A percentile compares a stretch with the other conserved stretches of the same genome.
These are phyloP conservation scores for Hansenula sp. DNA, from an alignment of 1,139 yeast species.

Conservation along the genomic window DNA sequence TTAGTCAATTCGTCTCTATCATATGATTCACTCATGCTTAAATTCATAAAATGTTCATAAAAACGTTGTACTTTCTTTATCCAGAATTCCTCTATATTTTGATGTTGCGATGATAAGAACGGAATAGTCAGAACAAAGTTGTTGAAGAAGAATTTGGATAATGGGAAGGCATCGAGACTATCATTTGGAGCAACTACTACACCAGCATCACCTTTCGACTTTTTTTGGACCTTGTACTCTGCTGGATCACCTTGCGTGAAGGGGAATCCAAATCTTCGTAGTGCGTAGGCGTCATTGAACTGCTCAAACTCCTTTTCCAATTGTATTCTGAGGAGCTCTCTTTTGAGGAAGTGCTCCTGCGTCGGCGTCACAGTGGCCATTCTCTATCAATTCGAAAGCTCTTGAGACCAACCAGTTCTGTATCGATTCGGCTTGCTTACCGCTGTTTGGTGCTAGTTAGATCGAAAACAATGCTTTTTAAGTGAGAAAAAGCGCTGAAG, in stretches of 20 bases:
- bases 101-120: conserved; percentile 45
- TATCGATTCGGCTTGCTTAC: too few relatives aligned
- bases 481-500: too few relatives aligned
- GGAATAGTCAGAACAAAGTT: conserved; percentile 70
- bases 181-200: background rate
- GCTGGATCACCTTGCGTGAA: conserved; percentile 40
- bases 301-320: conserved; percentile 56
- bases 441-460: too few relatives aligned
- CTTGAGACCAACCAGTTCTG: too few relatives aligned
- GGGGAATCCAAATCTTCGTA: conserved; percentile 71
- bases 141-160: conserved; percentile 60
- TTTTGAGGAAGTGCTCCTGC: conserved; percentile 82
- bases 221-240: background rate
- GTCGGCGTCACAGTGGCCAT: conserved; percentile 37
- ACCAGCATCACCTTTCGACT: background rate
- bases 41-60: conserved; percentile 67
- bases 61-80: conserved; percentile 72
- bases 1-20: conserved; percentile 73
- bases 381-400: conserved; percentile 11
- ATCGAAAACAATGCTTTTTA: too few relatives aligned
- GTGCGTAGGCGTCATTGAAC: conserved; percentile 54
- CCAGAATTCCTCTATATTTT: conserved; percentile 66
- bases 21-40: conserved; percentile 64
- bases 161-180: conserved; percentile 42
- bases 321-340: conserved; percentile 64